A percentile compares a stretch with the other conserved stretches of the same genome.
Conservation (phyloP, 129 eudicot genomes). For the Oenanthe sinensis region DNA sequence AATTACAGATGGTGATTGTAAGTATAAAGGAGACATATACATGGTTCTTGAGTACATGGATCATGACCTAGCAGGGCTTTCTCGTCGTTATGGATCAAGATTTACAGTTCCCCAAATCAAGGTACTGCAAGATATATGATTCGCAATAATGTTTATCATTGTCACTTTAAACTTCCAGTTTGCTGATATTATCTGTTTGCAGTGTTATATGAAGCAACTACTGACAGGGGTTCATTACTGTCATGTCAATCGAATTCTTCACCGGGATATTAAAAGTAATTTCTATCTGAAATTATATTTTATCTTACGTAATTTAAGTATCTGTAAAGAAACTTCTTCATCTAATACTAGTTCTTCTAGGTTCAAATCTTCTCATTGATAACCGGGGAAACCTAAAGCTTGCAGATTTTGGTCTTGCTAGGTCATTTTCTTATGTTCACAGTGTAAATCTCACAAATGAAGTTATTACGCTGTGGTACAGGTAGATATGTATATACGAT, state of each 20-base stretch:
- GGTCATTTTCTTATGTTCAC: conserved; percentile 51
- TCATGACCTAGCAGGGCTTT: conserved; percentile 27
- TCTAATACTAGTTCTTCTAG: conserved; percentile 18
- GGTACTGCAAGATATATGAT: conserved; percentile 8
- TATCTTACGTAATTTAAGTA: background rate
- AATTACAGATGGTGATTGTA: conserved; percentile 13
- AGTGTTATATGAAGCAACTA: conserved; percentile 69
- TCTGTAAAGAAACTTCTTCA: background rate
- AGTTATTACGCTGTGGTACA: conserved; percentile 84
- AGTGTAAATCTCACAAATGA: conserved; percentile 56
- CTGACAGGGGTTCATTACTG: conserved; percentile 66
- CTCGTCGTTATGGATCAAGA: conserved; percentile 21
- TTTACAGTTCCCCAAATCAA: conserved; percentile 26
- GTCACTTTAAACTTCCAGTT: background rate
- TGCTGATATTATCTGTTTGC: conserved; percentile 12
- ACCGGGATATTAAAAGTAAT: conserved; percentile 58
- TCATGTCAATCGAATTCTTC: conserved; percentile 64
- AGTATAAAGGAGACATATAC: conserved; percentile 25
- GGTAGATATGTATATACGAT: conserved; percentile 33
- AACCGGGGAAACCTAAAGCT: conserved; percentile 57
- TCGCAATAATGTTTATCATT: background rate
- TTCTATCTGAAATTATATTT: background rate
- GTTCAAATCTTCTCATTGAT: conserved; percentile 61
- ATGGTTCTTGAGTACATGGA: conserved; percentile 42
- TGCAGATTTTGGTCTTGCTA: conserved; percentile 66